Evolutionary conservation across 2,329 filamentous ascomycete species (phyloP).

Genomic region (Colletotrichum sp.): DNA sequence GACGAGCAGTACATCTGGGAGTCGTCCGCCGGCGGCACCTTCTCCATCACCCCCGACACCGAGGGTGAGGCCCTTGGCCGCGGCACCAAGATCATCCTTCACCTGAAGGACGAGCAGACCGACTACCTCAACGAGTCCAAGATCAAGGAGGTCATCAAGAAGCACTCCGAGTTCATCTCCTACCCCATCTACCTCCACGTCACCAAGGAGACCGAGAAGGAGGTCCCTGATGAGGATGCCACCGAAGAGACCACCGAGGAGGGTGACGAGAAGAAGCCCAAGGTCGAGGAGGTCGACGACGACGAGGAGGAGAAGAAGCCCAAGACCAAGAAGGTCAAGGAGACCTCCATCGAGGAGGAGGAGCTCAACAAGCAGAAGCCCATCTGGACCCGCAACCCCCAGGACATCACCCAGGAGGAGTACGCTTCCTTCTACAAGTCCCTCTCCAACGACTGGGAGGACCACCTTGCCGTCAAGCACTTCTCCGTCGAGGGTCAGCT

Average conservation of each 20-base stretch:
- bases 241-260: conserved; percentile 66
- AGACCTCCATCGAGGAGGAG: conserved; percentile 98
- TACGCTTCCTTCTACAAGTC: conserved; percentile 99
- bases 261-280: conserved; percentile 90
- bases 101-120: conserved; percentile 98
- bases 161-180: conserved; percentile 99
- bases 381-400: conserved; percentile 98
- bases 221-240: conserved; percentile 95
- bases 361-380: conserved; percentile 99
- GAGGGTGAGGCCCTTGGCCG: conserved; percentile 91
- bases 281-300: conserved; percentile 90
- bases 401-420: conserved; percentile 94
- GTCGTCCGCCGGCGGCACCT: conserved; percentile 95
- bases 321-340: conserved; percentile 99
- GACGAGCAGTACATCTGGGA: conserved; percentile 99
- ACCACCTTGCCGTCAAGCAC: conserved; percentile 99
- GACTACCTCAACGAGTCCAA: conserved; percentile 99
- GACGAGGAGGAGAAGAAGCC: conserved; percentile 90
- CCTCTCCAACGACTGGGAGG: conserved; percentile 99
- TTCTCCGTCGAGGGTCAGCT: conserved; percentile 99
- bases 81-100: conserved; percentile 96
- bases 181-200: conserved; percentile 99
- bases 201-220: conserved; percentile 97
- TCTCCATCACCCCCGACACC: conserved; percentile 89
- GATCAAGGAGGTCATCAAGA: conserved; percentile 99